A percentile compares a stretch with the other conserved stretches of the same genome.
phyloP scores from a whole-genome alignment of 164 flowering plant genomes.

The Aristolochia contorta region DNA sequence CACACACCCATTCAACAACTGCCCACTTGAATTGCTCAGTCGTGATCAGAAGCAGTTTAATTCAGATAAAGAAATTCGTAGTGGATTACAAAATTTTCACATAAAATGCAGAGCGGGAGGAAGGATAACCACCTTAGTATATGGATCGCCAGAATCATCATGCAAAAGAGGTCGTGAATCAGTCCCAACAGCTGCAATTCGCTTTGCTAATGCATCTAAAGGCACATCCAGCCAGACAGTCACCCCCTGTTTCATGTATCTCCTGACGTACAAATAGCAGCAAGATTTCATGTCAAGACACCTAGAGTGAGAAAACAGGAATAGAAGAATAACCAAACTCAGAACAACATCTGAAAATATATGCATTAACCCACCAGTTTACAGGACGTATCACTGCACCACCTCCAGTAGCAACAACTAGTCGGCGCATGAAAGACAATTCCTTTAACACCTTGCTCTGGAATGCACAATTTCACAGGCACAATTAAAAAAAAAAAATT shows the following conservation, averaged over 20 bases:
- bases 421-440: constrained; percentile 50
- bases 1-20: neutral
- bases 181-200: constrained; percentile 88
- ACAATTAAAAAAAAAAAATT: neutral
- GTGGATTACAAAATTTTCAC: too few species aligned
- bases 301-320: neutral
- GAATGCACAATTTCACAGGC: neutral
- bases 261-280: constrained; percentile 36
- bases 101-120: too few species aligned
- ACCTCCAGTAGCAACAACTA: constrained; percentile 93
- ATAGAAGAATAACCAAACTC: neutral
- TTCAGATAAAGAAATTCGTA: too few species aligned
- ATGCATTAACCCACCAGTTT: constrained; percentile 47
- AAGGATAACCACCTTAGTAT: constrained; percentile 39
- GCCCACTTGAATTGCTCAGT: neutral
- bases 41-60: too few species aligned
- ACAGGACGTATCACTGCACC: constrained; percentile 75
- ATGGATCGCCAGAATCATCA: constrained; percentile 66
- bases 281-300: neutral
- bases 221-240: constrained; percentile 95
- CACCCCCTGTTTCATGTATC: constrained; percentile 70
- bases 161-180: constrained; percentile 82
- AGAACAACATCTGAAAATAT: constrained; percentile 1
- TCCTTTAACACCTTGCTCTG: constrained; percentile 62
- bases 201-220: constrained; percentile 66